Conservation (phyloP, 2,329 filamentous ascomycete species). For the Pseudogymnoascus sp. region DNA sequence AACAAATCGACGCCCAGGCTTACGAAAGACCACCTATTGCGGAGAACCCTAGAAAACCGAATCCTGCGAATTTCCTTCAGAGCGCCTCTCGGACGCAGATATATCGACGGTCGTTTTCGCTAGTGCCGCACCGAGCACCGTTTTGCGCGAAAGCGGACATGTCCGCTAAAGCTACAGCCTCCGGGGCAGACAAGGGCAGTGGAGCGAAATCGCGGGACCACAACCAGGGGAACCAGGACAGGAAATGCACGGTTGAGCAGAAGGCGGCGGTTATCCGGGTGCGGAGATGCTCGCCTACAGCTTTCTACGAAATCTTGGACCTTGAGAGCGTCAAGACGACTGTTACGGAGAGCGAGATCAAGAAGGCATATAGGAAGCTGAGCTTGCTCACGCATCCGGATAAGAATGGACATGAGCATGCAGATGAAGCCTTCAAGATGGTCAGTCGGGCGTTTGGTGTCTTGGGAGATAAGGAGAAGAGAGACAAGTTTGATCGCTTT, state of each 20-base stretch:
- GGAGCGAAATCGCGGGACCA: constrained; percentile 37
- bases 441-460: constrained; percentile 90
- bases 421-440: constrained; percentile 98
- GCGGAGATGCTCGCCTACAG: constrained; percentile 71
- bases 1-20: constrained; percentile 7
- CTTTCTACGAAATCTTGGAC: constrained; percentile 91
- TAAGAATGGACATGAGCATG: constrained; percentile 93
- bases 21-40: constrained; percentile 8
- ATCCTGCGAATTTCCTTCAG: constrained; percentile 9
- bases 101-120: neutral
- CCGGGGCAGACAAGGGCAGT: constrained; percentile 33
- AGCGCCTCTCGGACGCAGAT: constrained; percentile 1
- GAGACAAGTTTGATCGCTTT: constrained; percentile 76
- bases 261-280: constrained; percentile 87
- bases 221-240: constrained; percentile 49
- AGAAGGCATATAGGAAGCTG: constrained; percentile 94
- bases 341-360: constrained; percentile 76
- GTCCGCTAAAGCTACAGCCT: constrained; percentile 30
- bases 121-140: neutral
- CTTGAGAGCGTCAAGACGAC: constrained; percentile 56
- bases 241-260: constrained; percentile 80
- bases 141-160: constrained; percentile 6
- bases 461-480: constrained; percentile 88
- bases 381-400: constrained; percentile 93
- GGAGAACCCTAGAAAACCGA: constrained; percentile 3